Percentiles rank a stretch among this genome's conserved stretches.
Evolutionary conservation across 1,139 yeast genomes (phyloP).

Genomic region (Zygosaccharomyces sapae): DNA sequence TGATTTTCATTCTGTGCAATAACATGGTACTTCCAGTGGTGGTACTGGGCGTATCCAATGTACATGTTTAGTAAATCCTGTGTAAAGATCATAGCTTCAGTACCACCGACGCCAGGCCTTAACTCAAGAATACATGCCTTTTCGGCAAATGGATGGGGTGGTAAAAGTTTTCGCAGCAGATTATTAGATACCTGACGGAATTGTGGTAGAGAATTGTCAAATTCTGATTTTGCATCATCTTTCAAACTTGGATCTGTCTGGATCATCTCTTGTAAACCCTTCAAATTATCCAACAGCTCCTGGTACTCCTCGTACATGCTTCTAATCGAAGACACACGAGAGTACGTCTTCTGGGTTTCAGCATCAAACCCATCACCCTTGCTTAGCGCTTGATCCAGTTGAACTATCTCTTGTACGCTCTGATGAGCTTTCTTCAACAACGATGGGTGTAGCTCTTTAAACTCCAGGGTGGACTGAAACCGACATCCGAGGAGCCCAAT

Average conservation of each 20-base stretch:
- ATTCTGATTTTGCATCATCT: constrained; percentile 40
- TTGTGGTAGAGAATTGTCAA: constrained; percentile 32
- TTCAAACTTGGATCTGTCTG: constrained; percentile 35
- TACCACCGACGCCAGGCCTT: constrained; percentile 96
- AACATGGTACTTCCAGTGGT: constrained; percentile 63
- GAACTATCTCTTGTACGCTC: constrained; percentile 48
- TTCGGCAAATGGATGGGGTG: constrained; percentile 73
- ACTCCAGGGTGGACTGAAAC: constrained; percentile 13
- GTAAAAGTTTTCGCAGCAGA: constrained; percentile 59
- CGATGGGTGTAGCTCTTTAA: constrained; percentile 52
- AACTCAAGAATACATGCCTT: constrained; percentile 77
- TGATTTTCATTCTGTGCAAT: constrained; percentile 54
- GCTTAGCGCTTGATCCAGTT: constrained; percentile 47
- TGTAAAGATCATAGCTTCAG: constrained; percentile 86
- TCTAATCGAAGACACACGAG: constrained; percentile 52
- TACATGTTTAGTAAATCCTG: constrained; percentile 80
- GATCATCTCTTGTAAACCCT: constrained; percentile 40
- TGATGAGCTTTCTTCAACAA: constrained; percentile 58
- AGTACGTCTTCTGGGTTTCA: constrained; percentile 52
- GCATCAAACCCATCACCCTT: constrained; percentile 49
- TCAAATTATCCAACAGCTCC: constrained; percentile 34
- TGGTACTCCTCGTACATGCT: constrained; percentile 50
- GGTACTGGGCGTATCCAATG: constrained; percentile 57
- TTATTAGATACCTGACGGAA: constrained; percentile 39
- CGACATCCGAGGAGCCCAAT: not conserved